Base-by-base conservation (phyloP, 345 rosid species). In the Xanthoceras sorbifolium region DNA sequence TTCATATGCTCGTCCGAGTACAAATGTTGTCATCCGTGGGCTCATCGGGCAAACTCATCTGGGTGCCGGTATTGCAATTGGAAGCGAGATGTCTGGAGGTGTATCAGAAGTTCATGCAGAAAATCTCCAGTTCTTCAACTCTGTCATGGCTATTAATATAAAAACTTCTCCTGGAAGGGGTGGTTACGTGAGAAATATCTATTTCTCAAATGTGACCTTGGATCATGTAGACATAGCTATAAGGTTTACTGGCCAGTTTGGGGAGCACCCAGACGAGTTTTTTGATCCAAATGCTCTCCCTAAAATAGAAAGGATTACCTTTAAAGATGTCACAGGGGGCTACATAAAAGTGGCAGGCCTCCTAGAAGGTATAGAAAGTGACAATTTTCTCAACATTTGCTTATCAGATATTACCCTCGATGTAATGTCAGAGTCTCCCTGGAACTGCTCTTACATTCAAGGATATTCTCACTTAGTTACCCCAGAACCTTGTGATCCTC, bases 21-120 rank as follows among this genome's bases (percentile, higher is more conserved):
- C 86, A 38, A 92, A 92, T 77, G 92, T 96, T 69, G 82, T 78
- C 75, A 96, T 96, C 79, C 90, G 55, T 26, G 73, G 92, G 78
- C 85, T 96, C 59, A 74, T 79, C 6, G 98, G 99, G 72, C 90
- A 89, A 83, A 92, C 92, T 73, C 88, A 64, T 50, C 67, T 86
- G 15, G 88, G 92, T 82, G 85, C 99, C 40, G 99, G 99, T 32
- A 85, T 96, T 8, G 92, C 97, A 2, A 91, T 96, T 1, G 99
- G 99, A 69, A 96, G 99, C 23, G 98, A 96, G 84, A 96, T 93
- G 99, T 96, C 99, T 18, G 99, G 99, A 48, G 99, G 98, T 26
- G 94, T 96, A 52, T 93, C 97, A 0, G 94, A 91, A 69, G 88
- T 96, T 71, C 85, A 84, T 29, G 97, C 90, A 29, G 84, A 89